phyloP scores from a whole-genome alignment of 2,329 filamentous ascomycete species.

The Pyrenophora seminiperda region DNA sequence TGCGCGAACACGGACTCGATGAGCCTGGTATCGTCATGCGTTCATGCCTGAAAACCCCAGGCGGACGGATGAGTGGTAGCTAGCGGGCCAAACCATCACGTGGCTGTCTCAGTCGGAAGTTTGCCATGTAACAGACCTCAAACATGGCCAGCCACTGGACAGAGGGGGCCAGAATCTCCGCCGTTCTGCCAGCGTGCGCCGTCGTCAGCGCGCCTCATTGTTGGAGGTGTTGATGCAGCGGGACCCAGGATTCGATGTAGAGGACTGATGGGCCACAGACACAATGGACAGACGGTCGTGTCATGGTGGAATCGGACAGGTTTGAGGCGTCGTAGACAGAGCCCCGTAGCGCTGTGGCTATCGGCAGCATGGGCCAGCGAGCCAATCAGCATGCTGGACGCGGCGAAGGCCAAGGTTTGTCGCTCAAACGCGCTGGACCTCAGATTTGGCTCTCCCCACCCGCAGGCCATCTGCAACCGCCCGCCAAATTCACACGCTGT shows the following conservation, averaged over 20 bases:
- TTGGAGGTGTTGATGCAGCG: constrained; percentile 4
- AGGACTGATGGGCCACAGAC: constrained; percentile 13
- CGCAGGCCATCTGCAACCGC: constrained; percentile 43
- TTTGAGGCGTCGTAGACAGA: constrained; percentile 27
- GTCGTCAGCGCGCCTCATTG: constrained; percentile 18
- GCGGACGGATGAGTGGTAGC: constrained; percentile 34
- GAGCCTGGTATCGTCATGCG: constrained; percentile 39
- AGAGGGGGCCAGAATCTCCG: constrained; percentile 20
- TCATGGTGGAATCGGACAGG: constrained; percentile 36
- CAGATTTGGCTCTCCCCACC: constrained; percentile 47
- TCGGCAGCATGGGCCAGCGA: constrained; percentile 28
- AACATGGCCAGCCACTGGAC: constrained; percentile 34
- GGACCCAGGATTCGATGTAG: constrained; percentile 20
- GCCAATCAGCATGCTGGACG: constrained; percentile 38
- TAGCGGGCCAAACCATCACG: constrained; percentile 32
- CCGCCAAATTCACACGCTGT: constrained; percentile 39
- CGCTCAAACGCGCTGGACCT: constrained; percentile 44
- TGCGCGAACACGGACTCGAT: constrained; percentile 39
- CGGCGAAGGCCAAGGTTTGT: constrained; percentile 38
- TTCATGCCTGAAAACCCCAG: constrained; percentile 39
- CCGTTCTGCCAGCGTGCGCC: constrained; percentile 12
- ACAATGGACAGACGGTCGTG: constrained; percentile 34
- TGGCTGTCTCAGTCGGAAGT: constrained; percentile 43
- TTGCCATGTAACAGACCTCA: constrained; percentile 48
- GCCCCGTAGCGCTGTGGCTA: constrained; percentile 43